phyloP scores from a whole-genome alignment of 1,139 yeast species.

The Nakaseomyces delphensis region DNA sequence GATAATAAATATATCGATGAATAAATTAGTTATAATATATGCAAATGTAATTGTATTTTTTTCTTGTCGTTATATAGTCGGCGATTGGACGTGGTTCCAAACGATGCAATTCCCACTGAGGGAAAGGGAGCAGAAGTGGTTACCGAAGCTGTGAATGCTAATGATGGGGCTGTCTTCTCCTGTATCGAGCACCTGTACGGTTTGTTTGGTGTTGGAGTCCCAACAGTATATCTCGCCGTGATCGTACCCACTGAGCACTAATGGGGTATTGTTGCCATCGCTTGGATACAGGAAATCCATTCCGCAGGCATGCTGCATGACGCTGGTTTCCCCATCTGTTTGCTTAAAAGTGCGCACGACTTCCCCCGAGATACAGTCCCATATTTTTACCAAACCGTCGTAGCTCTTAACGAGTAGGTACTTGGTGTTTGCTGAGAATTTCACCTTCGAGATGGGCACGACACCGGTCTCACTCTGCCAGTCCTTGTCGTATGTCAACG shows the following conservation, averaged over 20 bases:
- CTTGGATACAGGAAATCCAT: slow-evolving; percentile 37
- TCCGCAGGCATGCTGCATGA: slow-evolving; percentile 35
- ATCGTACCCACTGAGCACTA: slow-evolving; percentile 59
- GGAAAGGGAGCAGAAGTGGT: slow-evolving; percentile 39
- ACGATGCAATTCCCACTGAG: slow-evolving; percentile 34
- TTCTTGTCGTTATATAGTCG: no score
- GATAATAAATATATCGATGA: no score
- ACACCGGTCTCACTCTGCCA: slow-evolving; percentile 51
- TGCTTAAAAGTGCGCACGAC: slow-evolving; percentile 63
- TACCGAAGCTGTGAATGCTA: slow-evolving; percentile 38
- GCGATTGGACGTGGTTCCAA: no score
- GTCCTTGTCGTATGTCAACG: slow-evolving; percentile 64
- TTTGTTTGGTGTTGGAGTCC: slow-evolving; percentile 64
- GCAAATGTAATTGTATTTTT: not conserved
- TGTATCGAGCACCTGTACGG: slow-evolving; percentile 35
- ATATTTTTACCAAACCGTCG: slow-evolving; percentile 68
- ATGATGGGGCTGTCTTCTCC: slow-evolving; percentile 37
- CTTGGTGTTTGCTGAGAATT: slow-evolving; percentile 74
- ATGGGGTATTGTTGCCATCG: slow-evolving; percentile 25
- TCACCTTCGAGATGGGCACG: slow-evolving; percentile 67
- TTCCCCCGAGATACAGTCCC: slow-evolving; percentile 74
- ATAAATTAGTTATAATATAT: not conserved
- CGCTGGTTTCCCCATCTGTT: slow-evolving; percentile 13
- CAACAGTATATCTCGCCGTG: slow-evolving; percentile 53
- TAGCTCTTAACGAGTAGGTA: slow-evolving; percentile 70